Conservation (phyloP, 1,139 yeast genomes). For the Pichia sp. region DNA sequence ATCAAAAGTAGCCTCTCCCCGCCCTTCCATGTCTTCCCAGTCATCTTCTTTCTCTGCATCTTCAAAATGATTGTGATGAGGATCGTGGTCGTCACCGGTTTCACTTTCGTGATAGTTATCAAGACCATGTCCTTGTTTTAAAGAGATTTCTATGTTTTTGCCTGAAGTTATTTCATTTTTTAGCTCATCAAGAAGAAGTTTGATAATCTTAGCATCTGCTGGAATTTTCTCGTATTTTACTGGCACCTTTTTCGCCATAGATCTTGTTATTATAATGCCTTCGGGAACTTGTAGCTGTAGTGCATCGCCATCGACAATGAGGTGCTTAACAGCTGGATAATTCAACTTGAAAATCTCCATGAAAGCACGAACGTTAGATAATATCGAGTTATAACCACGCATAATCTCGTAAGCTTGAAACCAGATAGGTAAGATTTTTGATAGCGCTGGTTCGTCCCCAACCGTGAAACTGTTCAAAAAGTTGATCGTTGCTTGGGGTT, state of each 20-base stretch:
- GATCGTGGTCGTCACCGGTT: constrained; percentile 30
- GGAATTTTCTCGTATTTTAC: constrained; percentile 60
- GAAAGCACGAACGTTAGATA: constrained; percentile 67
- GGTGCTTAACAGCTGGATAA: constrained; percentile 47
- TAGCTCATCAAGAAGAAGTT: constrained; percentile 65
- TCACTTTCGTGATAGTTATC: constrained; percentile 26
- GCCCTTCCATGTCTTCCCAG: constrained; percentile 83
- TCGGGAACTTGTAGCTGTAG: constrained; percentile 50
- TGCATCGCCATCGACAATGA: constrained; percentile 74
- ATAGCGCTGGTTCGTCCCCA: constrained; percentile 39
- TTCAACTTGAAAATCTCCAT: constrained; percentile 56
- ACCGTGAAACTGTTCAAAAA: constrained; percentile 48
- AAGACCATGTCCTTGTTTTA: constrained; percentile 7
- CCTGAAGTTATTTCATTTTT: constrained; percentile 50
- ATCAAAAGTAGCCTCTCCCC: constrained; percentile 57
- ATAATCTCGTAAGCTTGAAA: constrained; percentile 74
- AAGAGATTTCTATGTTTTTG: constrained; percentile 29
- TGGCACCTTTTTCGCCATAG: constrained; percentile 71
- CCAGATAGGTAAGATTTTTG: constrained; percentile 67
- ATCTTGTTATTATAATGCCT: constrained; percentile 71
- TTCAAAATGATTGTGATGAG: constrained; percentile 41
- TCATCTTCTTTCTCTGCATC: constrained; percentile 52
- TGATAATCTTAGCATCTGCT: constrained; percentile 68
- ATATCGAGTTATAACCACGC: constrained; percentile 72
- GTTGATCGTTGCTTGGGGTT: constrained; percentile 58